phyloP scores from a whole-genome alignment of 768 basidiomycete species.

The Boletus tomentosulus region DNA sequence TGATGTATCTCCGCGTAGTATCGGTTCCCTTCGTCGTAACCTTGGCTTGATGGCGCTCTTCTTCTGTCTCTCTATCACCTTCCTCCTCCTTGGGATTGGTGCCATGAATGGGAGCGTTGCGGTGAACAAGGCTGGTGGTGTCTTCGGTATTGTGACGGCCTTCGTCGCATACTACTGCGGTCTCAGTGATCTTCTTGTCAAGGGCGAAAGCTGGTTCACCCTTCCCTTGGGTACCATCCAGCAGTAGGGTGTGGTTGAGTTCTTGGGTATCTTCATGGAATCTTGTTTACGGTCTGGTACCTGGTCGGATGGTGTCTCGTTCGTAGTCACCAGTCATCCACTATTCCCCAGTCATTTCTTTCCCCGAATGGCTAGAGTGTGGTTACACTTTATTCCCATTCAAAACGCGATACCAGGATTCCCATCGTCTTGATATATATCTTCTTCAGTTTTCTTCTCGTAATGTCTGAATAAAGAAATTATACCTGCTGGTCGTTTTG shows the following conservation, averaged over 20 bases:
- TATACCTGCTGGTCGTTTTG: not conserved
- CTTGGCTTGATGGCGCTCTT: conserved; percentile 48
- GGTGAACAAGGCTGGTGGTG: conserved; percentile 40
- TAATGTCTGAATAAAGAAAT: conserved; percentile 1
- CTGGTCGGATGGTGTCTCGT: not conserved
- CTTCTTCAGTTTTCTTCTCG: not conserved
- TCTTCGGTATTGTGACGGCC: conserved; percentile 43
- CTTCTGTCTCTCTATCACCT: conserved; percentile 51
- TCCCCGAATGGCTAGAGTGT: not conserved
- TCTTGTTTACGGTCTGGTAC: conserved; percentile 5
- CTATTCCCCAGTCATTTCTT: conserved; percentile 8
- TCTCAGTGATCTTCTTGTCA: conserved; percentile 38
- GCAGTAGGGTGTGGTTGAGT: conserved; percentile 3
- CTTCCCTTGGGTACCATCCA: conserved; percentile 36
- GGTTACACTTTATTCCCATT: not conserved
- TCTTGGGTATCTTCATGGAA: not conserved
- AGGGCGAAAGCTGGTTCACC: conserved; percentile 36
- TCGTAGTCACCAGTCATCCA: not conserved
- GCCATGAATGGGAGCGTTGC: conserved; percentile 27
- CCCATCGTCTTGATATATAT: not conserved
- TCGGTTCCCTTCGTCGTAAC: conserved; percentile 50
- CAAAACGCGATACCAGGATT: not conserved
- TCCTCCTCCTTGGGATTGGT: conserved; percentile 42
- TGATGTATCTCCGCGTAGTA: conserved; percentile 23
- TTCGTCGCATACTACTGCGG: conserved; percentile 45